phyloP scores from a whole-genome alignment of 1,284 basidiomycete species.

The Laetiporus sulphureus region DNA sequence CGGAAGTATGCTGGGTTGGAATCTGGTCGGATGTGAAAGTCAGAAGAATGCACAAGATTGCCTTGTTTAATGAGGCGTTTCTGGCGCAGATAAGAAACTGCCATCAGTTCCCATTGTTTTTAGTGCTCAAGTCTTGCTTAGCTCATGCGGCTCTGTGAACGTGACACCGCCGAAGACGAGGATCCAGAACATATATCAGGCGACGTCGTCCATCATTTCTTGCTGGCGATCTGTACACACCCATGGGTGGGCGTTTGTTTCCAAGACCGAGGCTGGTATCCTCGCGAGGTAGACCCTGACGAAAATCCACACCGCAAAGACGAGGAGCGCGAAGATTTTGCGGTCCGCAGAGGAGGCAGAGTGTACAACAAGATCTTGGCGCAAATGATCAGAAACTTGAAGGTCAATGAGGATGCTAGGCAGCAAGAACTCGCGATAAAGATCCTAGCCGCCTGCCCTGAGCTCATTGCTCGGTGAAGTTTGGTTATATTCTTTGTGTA shows the following conservation, averaged over 20 bases:
- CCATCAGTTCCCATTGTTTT: too few relatives aligned
- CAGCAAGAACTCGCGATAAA: slow-evolving; percentile 81
- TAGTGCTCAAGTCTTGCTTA: too few relatives aligned
- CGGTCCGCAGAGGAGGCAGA: slow-evolving; percentile 30
- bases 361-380: slow-evolving; percentile 85
- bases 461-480: slow-evolving; percentile 70
- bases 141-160: slow-evolving; percentile 68
- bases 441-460: slow-evolving; percentile 78
- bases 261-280: slow-evolving; percentile 88
- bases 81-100: slow-evolving; percentile 52
- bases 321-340: too few relatives aligned
- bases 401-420: slow-evolving; percentile 80
- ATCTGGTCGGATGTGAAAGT: slow-evolving; percentile 68
- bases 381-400: slow-evolving; percentile 67
- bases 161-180: slow-evolving; percentile 40
- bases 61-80: slow-evolving; percentile 57
- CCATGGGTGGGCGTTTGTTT: slow-evolving; percentile 87
- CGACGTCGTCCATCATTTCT: slow-evolving; percentile 82
- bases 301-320: too few relatives aligned
- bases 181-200: slow-evolving; percentile 59
- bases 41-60: slow-evolving; percentile 61
- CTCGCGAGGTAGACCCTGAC: slow-evolving; percentile 44
- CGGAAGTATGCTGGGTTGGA: slow-evolving; percentile 63
- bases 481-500: background rate
- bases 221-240: slow-evolving; percentile 81